These are phyloP conservation scores for Ophiorrhiza pumila DNA, from an alignment of 257 asterid species.

Conservation along the genomic window DNA sequence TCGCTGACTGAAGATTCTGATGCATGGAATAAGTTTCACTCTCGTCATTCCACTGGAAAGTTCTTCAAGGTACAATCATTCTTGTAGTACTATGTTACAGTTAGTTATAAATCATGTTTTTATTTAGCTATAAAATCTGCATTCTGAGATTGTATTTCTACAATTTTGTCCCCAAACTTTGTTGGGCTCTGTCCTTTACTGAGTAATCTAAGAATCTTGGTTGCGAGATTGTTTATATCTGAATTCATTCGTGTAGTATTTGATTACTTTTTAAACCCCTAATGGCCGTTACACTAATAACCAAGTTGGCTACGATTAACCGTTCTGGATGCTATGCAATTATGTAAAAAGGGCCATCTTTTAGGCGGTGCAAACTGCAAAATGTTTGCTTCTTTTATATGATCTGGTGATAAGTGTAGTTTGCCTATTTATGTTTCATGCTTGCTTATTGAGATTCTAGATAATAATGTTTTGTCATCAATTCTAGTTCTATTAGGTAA, in stretches of 20 bases:
- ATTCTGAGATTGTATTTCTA: background rate
- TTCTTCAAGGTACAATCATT: constrained; percentile 63
- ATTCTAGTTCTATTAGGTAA: background rate
- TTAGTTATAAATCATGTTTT: background rate
- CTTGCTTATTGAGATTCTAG: background rate
- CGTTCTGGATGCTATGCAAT: background rate
- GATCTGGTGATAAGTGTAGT: background rate
- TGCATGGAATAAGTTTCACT: constrained; percentile 78
- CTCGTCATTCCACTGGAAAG: constrained; percentile 81
- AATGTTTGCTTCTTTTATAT: background rate
- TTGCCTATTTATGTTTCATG: background rate
- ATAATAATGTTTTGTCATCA: background rate
- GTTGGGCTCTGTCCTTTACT: background rate
- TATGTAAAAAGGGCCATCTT: background rate
- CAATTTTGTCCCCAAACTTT: background rate
- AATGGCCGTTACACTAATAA: background rate
- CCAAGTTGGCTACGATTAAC: background rate
- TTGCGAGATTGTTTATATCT: too few relatives aligned
- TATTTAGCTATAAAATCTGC: too few relatives aligned
- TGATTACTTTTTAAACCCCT: background rate
- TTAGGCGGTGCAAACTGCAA: background rate
- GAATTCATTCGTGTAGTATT: too few relatives aligned
- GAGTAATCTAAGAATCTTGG: too few relatives aligned
- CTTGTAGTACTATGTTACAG: background rate
- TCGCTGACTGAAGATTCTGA: constrained; percentile 35